phyloP scores from a whole-genome alignment of 73 alveolate species.

The Symbiodinium pilosum region DNA sequence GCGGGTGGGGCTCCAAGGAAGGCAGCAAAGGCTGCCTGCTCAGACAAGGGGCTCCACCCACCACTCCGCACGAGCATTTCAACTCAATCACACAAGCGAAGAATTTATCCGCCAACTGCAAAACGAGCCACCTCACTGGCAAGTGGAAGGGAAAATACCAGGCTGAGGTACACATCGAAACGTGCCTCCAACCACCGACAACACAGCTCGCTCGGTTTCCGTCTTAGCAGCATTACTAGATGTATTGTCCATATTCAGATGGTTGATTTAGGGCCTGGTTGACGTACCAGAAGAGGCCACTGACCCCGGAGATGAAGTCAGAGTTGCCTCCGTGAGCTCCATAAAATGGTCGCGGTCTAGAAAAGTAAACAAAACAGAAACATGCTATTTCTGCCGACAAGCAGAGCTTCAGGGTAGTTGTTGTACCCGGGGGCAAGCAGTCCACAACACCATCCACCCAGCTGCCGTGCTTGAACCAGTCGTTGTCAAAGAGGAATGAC shows the following conservation, averaged over 20 bases:
- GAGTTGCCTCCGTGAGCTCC: neutral
- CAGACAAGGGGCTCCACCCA: neutral
- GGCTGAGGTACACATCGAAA: slow-evolving; percentile 16
- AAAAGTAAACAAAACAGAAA: too few relatives aligned
- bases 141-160: neutral
- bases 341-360: too few relatives aligned
- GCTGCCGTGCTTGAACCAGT: slow-evolving; percentile 3
- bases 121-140: neutral
- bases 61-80: too few relatives aligned
- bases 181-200: neutral
- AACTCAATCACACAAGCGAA: too few relatives aligned
- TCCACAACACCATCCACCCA: slow-evolving; percentile 17
- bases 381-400: too few relatives aligned
- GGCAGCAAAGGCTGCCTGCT: neutral
- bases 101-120: neutral
- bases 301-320: slow-evolving; percentile 6
- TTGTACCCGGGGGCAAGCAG: neutral
- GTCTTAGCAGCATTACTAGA: too few relatives aligned
- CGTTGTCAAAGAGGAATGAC: neutral
- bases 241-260: too few relatives aligned
- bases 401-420: slow-evolving; percentile 5
- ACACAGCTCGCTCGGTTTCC: too few relatives aligned
- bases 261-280: neutral
- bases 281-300: slow-evolving; percentile 8
- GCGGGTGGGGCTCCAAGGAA: neutral